Percentiles rank a stretch among this genome's conserved stretches.
Evolutionary conservation across 2,329 filamentous ascomycete species (phyloP).

Genomic region (Gaeumannomyces sp.): DNA sequence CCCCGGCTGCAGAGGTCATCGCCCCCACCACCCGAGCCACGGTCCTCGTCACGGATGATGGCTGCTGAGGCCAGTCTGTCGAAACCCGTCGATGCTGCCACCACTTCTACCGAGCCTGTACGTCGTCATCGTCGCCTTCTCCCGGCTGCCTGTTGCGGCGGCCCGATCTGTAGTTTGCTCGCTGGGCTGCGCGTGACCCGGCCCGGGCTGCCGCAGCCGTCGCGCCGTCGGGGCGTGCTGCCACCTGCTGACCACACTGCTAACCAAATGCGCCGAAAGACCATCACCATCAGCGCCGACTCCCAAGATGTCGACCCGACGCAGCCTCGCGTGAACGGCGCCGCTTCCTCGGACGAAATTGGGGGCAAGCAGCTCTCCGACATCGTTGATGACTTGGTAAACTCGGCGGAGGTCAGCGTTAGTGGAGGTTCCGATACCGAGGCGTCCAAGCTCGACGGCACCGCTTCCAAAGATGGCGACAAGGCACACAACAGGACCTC

Average conservation of each 20-base stretch:
- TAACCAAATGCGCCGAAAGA: constrained; percentile 19
- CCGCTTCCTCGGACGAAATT: constrained; percentile 40
- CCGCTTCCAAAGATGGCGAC: constrained; percentile 49
- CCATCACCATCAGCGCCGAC: constrained; percentile 30
- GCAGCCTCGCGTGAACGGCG: constrained; percentile 43
- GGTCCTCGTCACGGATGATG: constrained; percentile 53
- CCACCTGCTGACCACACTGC: not conserved
- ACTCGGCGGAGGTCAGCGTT: constrained; percentile 60
- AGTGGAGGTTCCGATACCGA: constrained; percentile 75
- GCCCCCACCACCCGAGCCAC: constrained; percentile 15
- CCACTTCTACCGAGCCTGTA: constrained; percentile 38
- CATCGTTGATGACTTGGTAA: constrained; percentile 51
- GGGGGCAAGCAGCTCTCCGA: constrained; percentile 52
- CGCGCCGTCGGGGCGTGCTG: too few relatives aligned
- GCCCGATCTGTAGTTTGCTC: not conserved
- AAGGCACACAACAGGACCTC: constrained; percentile 53
- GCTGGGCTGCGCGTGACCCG: too few relatives aligned
- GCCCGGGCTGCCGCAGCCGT: not conserved
- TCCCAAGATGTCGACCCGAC: constrained; percentile 42
- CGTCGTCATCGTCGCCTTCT: constrained; percentile 7
- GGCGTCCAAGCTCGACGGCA: constrained; percentile 52
- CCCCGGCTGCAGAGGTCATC: constrained; percentile 11
- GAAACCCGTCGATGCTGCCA: constrained; percentile 48
- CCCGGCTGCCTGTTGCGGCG: not conserved
- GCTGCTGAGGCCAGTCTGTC: constrained; percentile 54